A percentile compares a stretch with the other conserved stretches of the same genome.
Conservation (phyloP, 768 basidiomycete species). For the Hygrophoropsis aurantiaca region DNA sequence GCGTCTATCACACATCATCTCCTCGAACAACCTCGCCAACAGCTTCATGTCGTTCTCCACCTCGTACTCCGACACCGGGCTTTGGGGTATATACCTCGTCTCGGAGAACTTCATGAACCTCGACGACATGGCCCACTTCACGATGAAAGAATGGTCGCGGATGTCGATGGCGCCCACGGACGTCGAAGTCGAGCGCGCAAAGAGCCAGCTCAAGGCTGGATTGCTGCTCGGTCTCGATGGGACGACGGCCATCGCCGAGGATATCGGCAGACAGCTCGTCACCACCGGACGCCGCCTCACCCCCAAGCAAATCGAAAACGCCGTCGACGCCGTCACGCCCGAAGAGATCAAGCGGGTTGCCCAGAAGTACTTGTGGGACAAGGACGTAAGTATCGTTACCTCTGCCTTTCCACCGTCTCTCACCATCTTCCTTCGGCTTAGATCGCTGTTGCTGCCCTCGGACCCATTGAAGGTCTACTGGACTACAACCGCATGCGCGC, state of each 20-base stretch:
- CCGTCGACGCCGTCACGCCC: slow-evolving; percentile 84
- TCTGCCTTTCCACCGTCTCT: slow-evolving; percentile 5
- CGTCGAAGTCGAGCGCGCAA: slow-evolving; percentile 93
- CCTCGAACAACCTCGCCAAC: slow-evolving; percentile 94
- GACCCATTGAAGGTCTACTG: slow-evolving; percentile 86
- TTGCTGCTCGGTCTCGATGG: slow-evolving; percentile 90
- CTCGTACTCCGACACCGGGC: slow-evolving; percentile 96
- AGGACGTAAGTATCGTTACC: slow-evolving; percentile 62
- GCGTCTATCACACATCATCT: slow-evolving; percentile 87
- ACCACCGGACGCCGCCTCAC: slow-evolving; percentile 89
- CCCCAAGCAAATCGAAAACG: slow-evolving; percentile 90
- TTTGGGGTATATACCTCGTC: slow-evolving; percentile 98
- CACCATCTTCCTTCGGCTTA: slow-evolving; percentile 25
- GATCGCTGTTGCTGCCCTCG: slow-evolving; percentile 87
- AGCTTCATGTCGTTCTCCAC: slow-evolving; percentile 99
- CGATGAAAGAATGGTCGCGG: slow-evolving; percentile 91
- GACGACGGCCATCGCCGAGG: slow-evolving; percentile 96
- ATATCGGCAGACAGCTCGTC: slow-evolving; percentile 96
- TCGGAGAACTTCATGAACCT: slow-evolving; percentile 93
- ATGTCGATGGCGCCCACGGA: slow-evolving; percentile 86
- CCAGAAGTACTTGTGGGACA: slow-evolving; percentile 96
- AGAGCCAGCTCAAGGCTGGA: slow-evolving; percentile 97
- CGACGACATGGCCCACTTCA: slow-evolving; percentile 93
- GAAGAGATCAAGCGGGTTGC: slow-evolving; percentile 94
- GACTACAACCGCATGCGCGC: slow-evolving; percentile 91